These are phyloP conservation scores for Nicotiana obtusifolia DNA, from an alignment of 257 asterid genomes.

Conservation along the genomic window DNA sequence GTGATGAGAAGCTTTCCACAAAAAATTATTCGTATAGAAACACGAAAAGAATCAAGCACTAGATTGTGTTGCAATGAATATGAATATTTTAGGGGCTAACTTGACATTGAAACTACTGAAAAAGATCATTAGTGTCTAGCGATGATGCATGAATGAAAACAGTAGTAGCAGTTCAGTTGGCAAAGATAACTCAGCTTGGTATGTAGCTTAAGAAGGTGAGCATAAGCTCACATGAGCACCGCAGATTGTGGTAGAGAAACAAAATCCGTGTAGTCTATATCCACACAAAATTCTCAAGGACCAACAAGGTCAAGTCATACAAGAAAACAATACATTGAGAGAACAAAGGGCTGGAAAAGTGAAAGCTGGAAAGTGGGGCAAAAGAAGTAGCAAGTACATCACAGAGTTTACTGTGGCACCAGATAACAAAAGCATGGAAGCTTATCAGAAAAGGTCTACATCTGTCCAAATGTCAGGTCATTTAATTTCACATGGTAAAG, in stretches of 20 bases:
- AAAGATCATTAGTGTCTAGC: not conserved
- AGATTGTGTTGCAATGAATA: not conserved
- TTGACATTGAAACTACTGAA: not conserved
- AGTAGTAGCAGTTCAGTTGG: not conserved
- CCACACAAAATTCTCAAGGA: not conserved
- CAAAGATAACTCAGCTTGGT: not conserved
- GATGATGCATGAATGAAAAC: not conserved
- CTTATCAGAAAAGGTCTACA: not conserved
- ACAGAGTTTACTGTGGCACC: slow-evolving; percentile 7
- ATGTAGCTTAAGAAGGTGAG: not conserved
- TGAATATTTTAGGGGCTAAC: not conserved
- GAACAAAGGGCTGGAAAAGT: not conserved
- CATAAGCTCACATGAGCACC: not conserved
- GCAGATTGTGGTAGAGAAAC: not conserved
- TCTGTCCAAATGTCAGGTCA: not conserved
- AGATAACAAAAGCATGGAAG: not conserved
- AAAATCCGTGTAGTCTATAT: not conserved
- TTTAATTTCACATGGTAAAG: not conserved
- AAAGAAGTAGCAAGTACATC: slow-evolving; percentile 6
- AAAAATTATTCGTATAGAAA: not conserved
- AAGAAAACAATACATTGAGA: not conserved
- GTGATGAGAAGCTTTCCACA: not conserved
- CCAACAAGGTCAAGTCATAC: not conserved
- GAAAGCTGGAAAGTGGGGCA: slow-evolving; percentile 8
- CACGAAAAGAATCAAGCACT: not conserved